These are phyloP conservation scores for Cyclocybe aegerita DNA, from an alignment of 768 basidiomycete species.

Conservation along the genomic window DNA sequence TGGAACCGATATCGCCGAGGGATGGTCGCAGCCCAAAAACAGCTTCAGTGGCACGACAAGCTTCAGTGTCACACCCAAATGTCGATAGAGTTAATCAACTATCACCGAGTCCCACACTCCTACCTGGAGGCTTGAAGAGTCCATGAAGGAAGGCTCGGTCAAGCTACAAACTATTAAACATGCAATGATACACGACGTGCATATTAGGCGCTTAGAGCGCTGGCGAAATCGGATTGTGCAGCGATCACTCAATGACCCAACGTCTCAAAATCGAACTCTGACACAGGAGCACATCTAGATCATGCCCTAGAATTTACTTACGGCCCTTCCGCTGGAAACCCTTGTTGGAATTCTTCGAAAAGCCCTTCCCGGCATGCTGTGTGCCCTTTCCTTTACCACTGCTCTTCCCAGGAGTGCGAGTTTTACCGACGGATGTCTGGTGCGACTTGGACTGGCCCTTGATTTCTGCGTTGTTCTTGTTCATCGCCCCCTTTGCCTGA, in stretches of 20 bases:
- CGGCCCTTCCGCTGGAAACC: slow-evolving; percentile 2
- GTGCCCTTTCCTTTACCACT: slow-evolving; percentile 5
- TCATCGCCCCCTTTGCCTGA: background rate
- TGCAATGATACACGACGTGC: too few relatives aligned
- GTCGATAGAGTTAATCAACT: too few relatives aligned
- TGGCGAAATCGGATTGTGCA: too few relatives aligned
- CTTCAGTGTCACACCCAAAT: slow-evolving; percentile 24
- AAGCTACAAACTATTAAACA: too few relatives aligned
- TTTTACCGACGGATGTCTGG: background rate
- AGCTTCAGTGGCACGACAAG: slow-evolving; percentile 54
- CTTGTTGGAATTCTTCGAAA: slow-evolving; percentile 3
- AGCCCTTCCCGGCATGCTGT: background rate
- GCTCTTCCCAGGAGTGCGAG: background rate
- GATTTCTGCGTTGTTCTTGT: slow-evolving; percentile 5
- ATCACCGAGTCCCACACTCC: too few relatives aligned
- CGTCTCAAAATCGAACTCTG: too few relatives aligned
- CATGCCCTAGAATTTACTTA: too few relatives aligned
- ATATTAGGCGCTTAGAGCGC: too few relatives aligned
- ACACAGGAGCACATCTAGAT: too few relatives aligned
- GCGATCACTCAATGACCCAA: too few relatives aligned
- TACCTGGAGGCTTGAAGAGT: slow-evolving; percentile 22
- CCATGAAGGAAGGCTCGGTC: slow-evolving; percentile 9
- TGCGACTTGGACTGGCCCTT: background rate
- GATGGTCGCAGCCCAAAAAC: slow-evolving; percentile 48
- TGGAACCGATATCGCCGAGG: slow-evolving; percentile 44